These are phyloP conservation scores for Penicillium subrubescens DNA, from an alignment of 495 filamentous ascomycete species.

Conservation along the genomic window DNA sequence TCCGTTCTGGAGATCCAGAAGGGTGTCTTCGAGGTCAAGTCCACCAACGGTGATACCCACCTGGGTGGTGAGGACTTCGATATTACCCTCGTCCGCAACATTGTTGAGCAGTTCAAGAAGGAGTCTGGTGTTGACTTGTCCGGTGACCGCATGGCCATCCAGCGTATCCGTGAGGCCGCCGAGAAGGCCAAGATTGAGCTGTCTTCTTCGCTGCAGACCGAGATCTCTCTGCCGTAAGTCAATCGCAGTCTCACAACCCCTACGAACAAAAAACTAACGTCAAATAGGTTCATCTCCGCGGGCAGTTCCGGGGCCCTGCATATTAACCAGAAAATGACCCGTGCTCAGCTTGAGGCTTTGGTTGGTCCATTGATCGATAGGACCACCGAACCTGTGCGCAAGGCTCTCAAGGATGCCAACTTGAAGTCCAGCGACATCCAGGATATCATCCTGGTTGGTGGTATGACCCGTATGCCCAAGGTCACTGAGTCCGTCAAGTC, in stretches of 20 bases:
- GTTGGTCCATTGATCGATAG: conserved; percentile 88
- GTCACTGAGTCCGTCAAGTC: conserved; percentile 95
- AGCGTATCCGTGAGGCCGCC: conserved; percentile 97
- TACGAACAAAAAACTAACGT: conserved; percentile 57
- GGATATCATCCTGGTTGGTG: conserved; percentile 98
- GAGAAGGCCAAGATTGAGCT: conserved; percentile 99
- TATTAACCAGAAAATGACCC: conserved; percentile 95
- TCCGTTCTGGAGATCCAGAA: conserved; percentile 97
- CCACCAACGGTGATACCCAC: conserved; percentile 97
- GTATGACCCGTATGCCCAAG: conserved; percentile 99
- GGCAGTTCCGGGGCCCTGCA: conserved; percentile 94
- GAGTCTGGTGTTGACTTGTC: conserved; percentile 90
- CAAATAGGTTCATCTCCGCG: conserved; percentile 80
- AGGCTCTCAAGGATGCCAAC: conserved; percentile 96
- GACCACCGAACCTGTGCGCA: conserved; percentile 90
- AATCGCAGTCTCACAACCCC: not conserved
- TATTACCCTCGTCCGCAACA: conserved; percentile 91
- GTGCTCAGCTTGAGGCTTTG: conserved; percentile 88
- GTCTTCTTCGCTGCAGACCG: conserved; percentile 93
- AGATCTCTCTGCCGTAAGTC: conserved; percentile 62
- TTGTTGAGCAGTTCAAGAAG: conserved; percentile 95
- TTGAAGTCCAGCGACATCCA: conserved; percentile 95
- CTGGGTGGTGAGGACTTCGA: conserved; percentile 99
- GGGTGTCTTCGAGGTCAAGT: conserved; percentile 98
- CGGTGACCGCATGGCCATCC: conserved; percentile 95